Conservation (phyloP, 2,329 filamentous ascomycete genomes). For the Xylariaceae sp. region DNA sequence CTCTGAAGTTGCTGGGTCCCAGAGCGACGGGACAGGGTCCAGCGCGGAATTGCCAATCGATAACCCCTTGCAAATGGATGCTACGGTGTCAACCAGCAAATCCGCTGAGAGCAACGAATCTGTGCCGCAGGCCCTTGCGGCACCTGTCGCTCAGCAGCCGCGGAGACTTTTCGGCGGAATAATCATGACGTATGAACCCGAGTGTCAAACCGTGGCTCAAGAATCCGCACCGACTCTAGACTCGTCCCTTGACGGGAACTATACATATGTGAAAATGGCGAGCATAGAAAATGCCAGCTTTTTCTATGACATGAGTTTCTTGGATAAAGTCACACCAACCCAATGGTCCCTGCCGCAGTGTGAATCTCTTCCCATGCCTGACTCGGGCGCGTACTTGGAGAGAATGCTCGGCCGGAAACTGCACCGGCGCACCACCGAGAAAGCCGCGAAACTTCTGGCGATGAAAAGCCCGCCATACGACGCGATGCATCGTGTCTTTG, state of each 20-base stretch:
- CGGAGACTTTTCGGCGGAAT: constrained; percentile 17
- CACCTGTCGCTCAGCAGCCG: constrained; percentile 6
- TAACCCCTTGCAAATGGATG: background rate
- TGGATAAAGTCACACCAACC: constrained; percentile 26
- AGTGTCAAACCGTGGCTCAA: background rate
- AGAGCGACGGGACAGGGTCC: constrained; percentile 25
- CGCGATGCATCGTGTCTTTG: constrained; percentile 57
- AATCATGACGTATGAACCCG: constrained; percentile 19
- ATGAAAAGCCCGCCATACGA: constrained; percentile 46
- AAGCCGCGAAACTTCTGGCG: constrained; percentile 55
- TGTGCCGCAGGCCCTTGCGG: background rate
- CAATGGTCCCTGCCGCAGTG: constrained; percentile 33
- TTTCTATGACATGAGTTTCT: constrained; percentile 30
- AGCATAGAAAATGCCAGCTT: constrained; percentile 53
- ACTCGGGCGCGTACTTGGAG: constrained; percentile 47
- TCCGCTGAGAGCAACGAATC: background rate
- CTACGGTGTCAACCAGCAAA: background rate
- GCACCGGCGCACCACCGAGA: constrained; percentile 62
- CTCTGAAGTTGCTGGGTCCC: constrained; percentile 37
- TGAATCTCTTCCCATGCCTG: constrained; percentile 33
- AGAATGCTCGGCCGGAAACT: constrained; percentile 68
- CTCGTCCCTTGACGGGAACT: constrained; percentile 27
- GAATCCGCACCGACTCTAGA: background rate
- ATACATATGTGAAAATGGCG: constrained; percentile 49
- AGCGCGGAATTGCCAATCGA: constrained; percentile 13